Percentiles rank a stretch among this genome's conserved stretches.
Conservation (phyloP, 2,329 filamentous ascomycete genomes). For the Colletotrichum sp. region DNA sequence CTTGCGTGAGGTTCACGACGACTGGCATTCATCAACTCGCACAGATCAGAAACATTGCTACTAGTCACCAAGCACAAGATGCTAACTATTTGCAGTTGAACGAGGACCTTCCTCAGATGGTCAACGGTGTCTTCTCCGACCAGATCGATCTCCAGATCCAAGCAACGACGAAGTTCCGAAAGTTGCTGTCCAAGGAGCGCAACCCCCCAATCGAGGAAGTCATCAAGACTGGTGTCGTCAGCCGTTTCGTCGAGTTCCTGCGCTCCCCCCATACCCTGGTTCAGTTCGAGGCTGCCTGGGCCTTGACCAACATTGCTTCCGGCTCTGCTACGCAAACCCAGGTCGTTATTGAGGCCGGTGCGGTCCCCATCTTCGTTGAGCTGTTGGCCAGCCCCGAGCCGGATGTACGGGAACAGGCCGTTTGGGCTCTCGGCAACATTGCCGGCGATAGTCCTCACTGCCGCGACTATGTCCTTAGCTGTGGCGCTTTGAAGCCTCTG, state of each 20-base stretch:
- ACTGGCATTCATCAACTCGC: neutral
- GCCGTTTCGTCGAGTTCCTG: conserved; percentile 97
- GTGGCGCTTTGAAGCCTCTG: conserved; percentile 89
- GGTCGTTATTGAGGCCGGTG: conserved; percentile 97
- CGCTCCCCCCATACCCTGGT: conserved; percentile 97
- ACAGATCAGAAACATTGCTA: neutral
- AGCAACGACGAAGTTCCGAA: conserved; percentile 97
- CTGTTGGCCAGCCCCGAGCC: conserved; percentile 94
- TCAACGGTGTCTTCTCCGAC: conserved; percentile 96
- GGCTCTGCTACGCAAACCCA: conserved; percentile 97
- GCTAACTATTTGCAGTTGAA: conserved; percentile 71
- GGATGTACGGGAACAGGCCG: conserved; percentile 96
- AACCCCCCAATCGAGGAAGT: conserved; percentile 99
- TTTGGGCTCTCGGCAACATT: conserved; percentile 98
- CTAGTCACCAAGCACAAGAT: neutral
- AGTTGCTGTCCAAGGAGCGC: conserved; percentile 96
- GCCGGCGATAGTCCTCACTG: conserved; percentile 97
- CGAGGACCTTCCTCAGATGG: conserved; percentile 98
- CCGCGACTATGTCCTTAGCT: conserved; percentile 93
- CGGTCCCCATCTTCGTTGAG: conserved; percentile 98
- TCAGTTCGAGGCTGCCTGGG: conserved; percentile 99
- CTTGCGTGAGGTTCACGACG: neutral
- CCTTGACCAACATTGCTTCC: conserved; percentile 98
- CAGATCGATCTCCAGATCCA: conserved; percentile 98
- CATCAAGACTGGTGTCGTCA: conserved; percentile 98